A percentile compares a stretch with the other conserved stretches of the same genome.
These are phyloP conservation scores for Kazachstania bromeliacearum DNA, from an alignment of 805 yeast genomes.

Conservation along the genomic window DNA sequence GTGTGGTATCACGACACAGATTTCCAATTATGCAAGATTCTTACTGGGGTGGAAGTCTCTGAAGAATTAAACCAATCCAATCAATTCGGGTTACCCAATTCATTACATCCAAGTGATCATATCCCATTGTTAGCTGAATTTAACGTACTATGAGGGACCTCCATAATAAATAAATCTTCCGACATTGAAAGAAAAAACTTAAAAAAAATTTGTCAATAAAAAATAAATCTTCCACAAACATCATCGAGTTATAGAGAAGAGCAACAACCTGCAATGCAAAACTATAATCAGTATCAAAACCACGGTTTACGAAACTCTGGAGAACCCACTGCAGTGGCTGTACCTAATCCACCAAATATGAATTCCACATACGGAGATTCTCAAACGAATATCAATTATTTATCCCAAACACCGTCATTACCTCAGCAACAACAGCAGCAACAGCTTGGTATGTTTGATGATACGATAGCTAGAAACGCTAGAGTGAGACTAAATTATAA, in stretches of 20 bases:
- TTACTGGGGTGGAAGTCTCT: constrained; percentile 37
- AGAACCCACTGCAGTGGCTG: too few relatives aligned
- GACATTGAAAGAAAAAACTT: background rate
- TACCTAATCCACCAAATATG: too few relatives aligned
- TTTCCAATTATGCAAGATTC: constrained; percentile 34
- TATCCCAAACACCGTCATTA: background rate
- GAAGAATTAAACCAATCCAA: constrained; percentile 15
- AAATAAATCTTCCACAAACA: too few relatives aligned
- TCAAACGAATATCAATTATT: background rate
- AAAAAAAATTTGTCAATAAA: too few relatives aligned
- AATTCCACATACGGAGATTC: background rate
- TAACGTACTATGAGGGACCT: constrained; percentile 1
- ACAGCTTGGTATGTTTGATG: constrained; percentile 9
- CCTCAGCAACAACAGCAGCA: background rate
- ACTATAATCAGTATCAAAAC: too few relatives aligned
- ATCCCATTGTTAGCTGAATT: constrained; percentile 35
- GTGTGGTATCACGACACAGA: constrained; percentile 42
- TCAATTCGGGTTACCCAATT: constrained; percentile 43
- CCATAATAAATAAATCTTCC: background rate
- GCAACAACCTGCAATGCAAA: too few relatives aligned
- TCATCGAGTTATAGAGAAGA: too few relatives aligned
- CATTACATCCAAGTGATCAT: constrained; percentile 50
- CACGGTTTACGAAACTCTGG: too few relatives aligned
- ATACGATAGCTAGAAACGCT: constrained; percentile 19
- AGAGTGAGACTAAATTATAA: constrained; percentile 20